A percentile compares a stretch with the other conserved stretches of the same genome.
phyloP scores from a whole-genome alignment of 2,329 filamentous ascomycete species.

The Arachnopeziza araneosa region DNA sequence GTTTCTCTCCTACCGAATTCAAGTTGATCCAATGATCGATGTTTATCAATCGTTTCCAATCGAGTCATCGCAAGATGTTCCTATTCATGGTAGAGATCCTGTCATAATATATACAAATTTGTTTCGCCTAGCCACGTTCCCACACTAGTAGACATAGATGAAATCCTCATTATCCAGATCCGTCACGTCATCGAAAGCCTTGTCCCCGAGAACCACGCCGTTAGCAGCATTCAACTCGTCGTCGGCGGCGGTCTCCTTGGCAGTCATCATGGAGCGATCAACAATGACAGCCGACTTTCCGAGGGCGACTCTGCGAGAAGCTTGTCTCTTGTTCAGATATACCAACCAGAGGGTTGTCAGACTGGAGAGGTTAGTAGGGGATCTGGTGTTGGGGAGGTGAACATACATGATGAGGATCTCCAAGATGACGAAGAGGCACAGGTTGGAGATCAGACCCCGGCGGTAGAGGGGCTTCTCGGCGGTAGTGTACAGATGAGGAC shows the following conservation, averaged over 20 bases:
- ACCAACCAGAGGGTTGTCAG: constrained; percentile 50
- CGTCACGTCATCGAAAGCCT: constrained; percentile 52
- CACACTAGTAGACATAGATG: constrained; percentile 54
- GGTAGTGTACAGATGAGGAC: constrained; percentile 58
- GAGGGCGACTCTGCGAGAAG: constrained; percentile 46
- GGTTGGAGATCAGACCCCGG: constrained; percentile 48
- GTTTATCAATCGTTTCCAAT: no score
- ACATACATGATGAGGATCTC: constrained; percentile 40
- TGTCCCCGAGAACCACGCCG: constrained; percentile 36
- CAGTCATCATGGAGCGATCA: constrained; percentile 54
- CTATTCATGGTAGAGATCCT: no score
- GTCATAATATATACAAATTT: neutral
- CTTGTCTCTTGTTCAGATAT: constrained; percentile 52
- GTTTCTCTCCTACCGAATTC: no score
- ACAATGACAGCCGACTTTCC: constrained; percentile 55
- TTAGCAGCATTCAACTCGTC: constrained; percentile 23
- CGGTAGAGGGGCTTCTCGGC: constrained; percentile 52
- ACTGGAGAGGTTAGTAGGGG: no score
- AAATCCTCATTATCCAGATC: constrained; percentile 65
- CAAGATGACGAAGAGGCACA: constrained; percentile 55
- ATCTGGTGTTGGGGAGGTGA: no score
- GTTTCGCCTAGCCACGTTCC: constrained; percentile 9
- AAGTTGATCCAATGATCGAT: no score
- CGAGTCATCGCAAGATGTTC: no score
- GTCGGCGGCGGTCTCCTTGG: constrained; percentile 36